Evolutionary conservation across 176 grass and related monocot genomes (phyloP).

Genomic region (Zizania latifolia): DNA sequence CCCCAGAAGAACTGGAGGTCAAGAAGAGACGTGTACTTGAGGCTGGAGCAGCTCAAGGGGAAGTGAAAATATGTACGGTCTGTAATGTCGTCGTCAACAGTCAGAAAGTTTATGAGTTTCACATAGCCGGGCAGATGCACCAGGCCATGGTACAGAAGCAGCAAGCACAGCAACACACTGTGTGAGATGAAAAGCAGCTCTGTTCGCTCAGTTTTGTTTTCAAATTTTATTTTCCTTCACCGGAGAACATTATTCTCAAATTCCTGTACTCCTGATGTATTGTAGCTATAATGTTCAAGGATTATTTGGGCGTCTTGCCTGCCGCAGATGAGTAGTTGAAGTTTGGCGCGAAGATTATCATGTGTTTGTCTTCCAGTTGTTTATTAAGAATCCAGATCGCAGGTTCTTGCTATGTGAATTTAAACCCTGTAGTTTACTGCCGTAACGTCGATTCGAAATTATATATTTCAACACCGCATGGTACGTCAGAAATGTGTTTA

Average conservation of each 20-base stretch:
- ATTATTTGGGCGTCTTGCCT: neutral
- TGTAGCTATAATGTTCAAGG: neutral
- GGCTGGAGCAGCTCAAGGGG: constrained; percentile 46
- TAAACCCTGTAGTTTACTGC: neutral
- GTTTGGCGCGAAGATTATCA: neutral
- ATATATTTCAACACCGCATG: neutral
- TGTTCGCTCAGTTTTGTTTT: neutral
- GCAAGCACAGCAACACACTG: constrained; percentile 12
- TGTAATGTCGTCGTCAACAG: constrained; percentile 75
- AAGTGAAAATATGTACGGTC: constrained; percentile 50
- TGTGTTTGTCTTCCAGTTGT: neutral
- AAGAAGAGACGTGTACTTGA: constrained; percentile 62
- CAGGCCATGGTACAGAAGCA: constrained; percentile 49
- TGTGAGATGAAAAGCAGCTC: neutral
- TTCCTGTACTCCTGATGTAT: neutral
- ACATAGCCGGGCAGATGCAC: constrained; percentile 71
- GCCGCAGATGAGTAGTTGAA: neutral
- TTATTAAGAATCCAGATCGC: neutral
- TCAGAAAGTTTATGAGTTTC: constrained; percentile 63
- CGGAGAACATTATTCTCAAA: neutral
- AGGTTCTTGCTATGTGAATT: neutral
- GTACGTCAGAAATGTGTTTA: neutral
- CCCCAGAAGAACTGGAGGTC: constrained; percentile 47
- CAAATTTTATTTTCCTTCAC: neutral
- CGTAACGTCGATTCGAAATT: neutral